Percentiles rank a stretch among this genome's conserved stretches.
These are phyloP conservation scores for Coemansia sp. DNA, from an alignment of 192 early-diverging fungal species.

Conservation along the genomic window DNA sequence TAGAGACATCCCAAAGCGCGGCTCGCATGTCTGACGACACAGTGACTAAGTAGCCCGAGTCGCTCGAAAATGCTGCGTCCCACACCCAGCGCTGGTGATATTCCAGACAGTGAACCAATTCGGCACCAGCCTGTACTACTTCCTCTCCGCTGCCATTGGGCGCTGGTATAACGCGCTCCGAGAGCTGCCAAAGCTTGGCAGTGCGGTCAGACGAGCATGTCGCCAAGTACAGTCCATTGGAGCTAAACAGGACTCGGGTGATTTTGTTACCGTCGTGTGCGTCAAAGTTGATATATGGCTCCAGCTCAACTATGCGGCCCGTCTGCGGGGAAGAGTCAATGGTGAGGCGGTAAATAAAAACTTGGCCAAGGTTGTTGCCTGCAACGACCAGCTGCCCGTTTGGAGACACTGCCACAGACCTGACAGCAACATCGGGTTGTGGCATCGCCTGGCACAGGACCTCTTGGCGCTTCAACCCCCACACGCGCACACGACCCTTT, in stretches of 20 bases:
- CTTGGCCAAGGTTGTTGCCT: slow-evolving; percentile 51
- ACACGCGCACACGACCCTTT: slow-evolving; percentile 44
- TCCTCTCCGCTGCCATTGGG: slow-evolving; percentile 21
- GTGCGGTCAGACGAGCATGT: slow-evolving; percentile 54
- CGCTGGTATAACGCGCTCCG: slow-evolving; percentile 23
- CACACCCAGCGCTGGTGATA: slow-evolving; percentile 57
- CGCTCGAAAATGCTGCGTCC: slow-evolving; percentile 54
- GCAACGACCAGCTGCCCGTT: slow-evolving; percentile 53
- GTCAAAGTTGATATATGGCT: slow-evolving; percentile 50
- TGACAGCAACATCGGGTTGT: slow-evolving; percentile 36
- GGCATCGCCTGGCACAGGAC: slow-evolving; percentile 45
- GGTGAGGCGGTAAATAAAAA: slow-evolving; percentile 50
- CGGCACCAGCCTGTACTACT: slow-evolving; percentile 25
- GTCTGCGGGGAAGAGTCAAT: slow-evolving; percentile 45
- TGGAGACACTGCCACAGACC: slow-evolving; percentile 50
- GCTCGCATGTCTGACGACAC: slow-evolving; percentile 52
- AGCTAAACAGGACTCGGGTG: slow-evolving; percentile 45
- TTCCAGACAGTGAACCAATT: slow-evolving; percentile 34
- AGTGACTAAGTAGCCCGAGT: slow-evolving; percentile 54
- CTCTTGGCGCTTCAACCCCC: slow-evolving; percentile 43
- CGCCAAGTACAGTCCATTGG: slow-evolving; percentile 38
- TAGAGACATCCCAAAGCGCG: slow-evolving; percentile 47
- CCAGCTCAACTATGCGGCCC: slow-evolving; percentile 47
- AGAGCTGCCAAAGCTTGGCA: slow-evolving; percentile 50
- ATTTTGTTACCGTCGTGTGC: slow-evolving; percentile 46